Percentiles rank a stretch among this genome's conserved stretches.
Evolutionary conservation across 805 yeast species (phyloP).

Genomic region (Metschnikowia colocasiae): DNA sequence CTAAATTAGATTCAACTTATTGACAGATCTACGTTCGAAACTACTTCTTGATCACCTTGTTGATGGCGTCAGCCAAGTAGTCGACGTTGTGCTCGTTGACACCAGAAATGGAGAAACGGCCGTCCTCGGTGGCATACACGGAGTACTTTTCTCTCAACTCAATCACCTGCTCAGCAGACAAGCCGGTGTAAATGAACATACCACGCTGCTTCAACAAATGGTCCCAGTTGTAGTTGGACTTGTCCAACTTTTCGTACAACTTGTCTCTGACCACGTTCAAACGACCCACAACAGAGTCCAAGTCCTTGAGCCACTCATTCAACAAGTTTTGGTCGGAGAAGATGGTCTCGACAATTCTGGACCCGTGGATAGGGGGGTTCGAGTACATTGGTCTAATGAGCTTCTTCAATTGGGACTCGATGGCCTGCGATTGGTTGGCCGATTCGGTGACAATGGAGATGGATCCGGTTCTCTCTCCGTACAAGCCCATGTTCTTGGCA

Average conservation of each 20-base stretch:
- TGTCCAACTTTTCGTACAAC: slow-evolving; percentile 61
- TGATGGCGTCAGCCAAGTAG: slow-evolving; percentile 60
- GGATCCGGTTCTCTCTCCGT: slow-evolving; percentile 69
- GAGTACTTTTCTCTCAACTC: slow-evolving; percentile 66
- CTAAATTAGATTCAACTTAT: too few species aligned
- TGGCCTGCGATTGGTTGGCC: slow-evolving; percentile 46
- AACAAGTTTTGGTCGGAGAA: slow-evolving; percentile 58
- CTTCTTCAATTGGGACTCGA: slow-evolving; percentile 78
- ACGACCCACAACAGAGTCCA: slow-evolving; percentile 73
- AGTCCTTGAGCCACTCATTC: slow-evolving; percentile 77
- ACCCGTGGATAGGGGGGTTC: slow-evolving; percentile 93
- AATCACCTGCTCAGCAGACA: slow-evolving; percentile 65
- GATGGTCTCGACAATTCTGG: slow-evolving; percentile 79
- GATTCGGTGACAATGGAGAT: slow-evolving; percentile 60
- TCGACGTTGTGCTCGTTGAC: slow-evolving; percentile 77
- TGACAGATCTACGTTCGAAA: too few species aligned
- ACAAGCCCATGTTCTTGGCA: slow-evolving; percentile 48
- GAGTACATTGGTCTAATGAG: slow-evolving; percentile 85
- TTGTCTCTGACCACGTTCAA: slow-evolving; percentile 66
- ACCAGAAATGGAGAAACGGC: slow-evolving; percentile 90
- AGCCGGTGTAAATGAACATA: slow-evolving; percentile 93
- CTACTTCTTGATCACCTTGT: slow-evolving; percentile 42
- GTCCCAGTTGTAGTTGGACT: slow-evolving; percentile 71
- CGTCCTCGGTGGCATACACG: slow-evolving; percentile 84
- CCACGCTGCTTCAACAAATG: slow-evolving; percentile 88